A percentile compares a stretch with the other conserved stretches of the same genome.
Evolutionary conservation across 129 eudicot species (phyloP).

Genomic region (Calendula officinalis): DNA sequence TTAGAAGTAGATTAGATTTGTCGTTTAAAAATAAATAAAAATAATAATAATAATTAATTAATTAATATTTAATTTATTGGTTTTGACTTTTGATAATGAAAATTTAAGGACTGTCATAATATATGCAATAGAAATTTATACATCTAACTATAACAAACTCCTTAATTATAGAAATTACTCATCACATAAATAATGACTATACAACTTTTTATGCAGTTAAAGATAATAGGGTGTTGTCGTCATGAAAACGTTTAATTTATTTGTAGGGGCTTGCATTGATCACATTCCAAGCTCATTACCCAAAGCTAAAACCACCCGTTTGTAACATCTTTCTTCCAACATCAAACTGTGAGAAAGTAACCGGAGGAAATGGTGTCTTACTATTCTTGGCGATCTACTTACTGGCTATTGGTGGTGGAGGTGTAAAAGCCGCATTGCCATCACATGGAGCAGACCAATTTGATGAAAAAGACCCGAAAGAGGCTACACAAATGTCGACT

Average conservation of each 20-base stretch:
- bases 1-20: no score
- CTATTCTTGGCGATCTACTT: conserved; percentile 51
- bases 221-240: no score
- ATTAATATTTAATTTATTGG: no score
- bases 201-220: no score
- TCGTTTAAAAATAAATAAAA: no score
- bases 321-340: conserved; percentile 51
- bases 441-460: conserved; percentile 79
- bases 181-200: no score
- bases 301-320: conserved; percentile 46
- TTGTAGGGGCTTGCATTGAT: conserved; percentile 57
- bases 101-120: no score
- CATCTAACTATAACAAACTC: no score
- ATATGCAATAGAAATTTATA: no score
- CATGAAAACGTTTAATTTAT: conserved; percentile 2
- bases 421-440: conserved; percentile 64
- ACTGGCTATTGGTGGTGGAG: conserved; percentile 50
- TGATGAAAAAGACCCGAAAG: conserved; percentile 57
- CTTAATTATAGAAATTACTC: no score
- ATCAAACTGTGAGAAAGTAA: conserved; percentile 42
- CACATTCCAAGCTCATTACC: conserved; percentile 72
- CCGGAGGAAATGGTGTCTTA: conserved; percentile 45
- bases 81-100: no score
- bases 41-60: no score
- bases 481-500: conserved; percentile 49